Base-by-base conservation (phyloP, 345 rosid species). In the Gossypium ekmanianum region DNA sequence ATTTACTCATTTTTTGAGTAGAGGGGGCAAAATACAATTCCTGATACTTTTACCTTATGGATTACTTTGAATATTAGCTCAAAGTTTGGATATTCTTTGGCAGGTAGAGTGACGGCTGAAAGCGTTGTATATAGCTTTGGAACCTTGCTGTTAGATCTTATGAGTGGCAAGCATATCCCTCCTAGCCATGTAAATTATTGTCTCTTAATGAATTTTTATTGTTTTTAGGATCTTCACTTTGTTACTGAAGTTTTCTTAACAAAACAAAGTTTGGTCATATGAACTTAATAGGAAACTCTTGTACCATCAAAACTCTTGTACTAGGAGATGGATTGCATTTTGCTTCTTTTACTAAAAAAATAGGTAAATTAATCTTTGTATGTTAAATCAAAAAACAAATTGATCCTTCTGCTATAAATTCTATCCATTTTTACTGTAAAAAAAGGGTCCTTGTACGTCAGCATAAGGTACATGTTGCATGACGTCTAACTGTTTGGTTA, bases 111-210 rank as follows among this genome's bases (percentile, higher is more conserved):
- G 84, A 88, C 91, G 47, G 78, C 89, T 3, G 99, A 93, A 79
- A 96, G 99, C 80, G 94, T 93, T 22, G 92, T 91, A 54, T 96
- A 93, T 86, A 92, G 99, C 88, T 96, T 96, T 71, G 99, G 99
- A 14, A 96, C 98, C 71, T 77, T 96, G 84, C 77, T 96, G 79
- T 89, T 96, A 29, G 99, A 93, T 87, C 97, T 96, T 84, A 87
- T 93, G 75, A 90, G 99, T 70, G 99, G 98, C 78, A 95, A 87
- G 78, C 99, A 91, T 86, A 95, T 95, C 77, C 99, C 99, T 71
- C 99, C 98, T 2, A 93, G 91, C 76, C 99, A 96, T 86, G 99
- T 96, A 89, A 86, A 18, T 62, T 84, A 48, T 65, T 67, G 77
- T 77, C 63, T 70, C 62, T 50, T 71, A 0, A 74, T 72, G 7